These are phyloP conservation scores for Globisporangium nagaii DNA, from an alignment of 352 stramenopile species.

Conservation along the genomic window DNA sequence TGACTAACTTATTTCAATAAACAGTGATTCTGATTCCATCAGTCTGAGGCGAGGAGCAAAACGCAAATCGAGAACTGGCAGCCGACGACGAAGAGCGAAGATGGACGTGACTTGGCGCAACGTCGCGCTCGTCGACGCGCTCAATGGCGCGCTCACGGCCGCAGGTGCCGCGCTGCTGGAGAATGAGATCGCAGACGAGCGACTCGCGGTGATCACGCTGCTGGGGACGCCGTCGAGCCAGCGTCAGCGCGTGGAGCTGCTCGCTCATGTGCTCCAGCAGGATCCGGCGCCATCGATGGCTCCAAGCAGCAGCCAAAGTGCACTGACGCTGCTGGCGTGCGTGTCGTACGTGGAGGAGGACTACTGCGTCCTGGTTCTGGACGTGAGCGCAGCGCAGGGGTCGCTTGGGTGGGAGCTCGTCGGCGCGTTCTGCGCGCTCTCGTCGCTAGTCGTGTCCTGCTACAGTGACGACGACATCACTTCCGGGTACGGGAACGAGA, in stretches of 20 bases:
- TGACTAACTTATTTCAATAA: conserved; percentile 3
- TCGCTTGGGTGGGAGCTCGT: conserved; percentile 14
- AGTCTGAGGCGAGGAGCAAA: background rate
- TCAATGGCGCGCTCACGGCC: conserved; percentile 23
- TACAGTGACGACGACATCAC: conserved; percentile 13
- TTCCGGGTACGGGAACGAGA: background rate
- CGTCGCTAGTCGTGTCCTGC: conserved; percentile 56
- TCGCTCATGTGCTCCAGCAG: conserved; percentile 26
- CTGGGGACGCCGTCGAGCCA: conserved; percentile 30
- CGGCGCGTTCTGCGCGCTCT: conserved; percentile 47
- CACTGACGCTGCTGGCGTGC: conserved; percentile 34
- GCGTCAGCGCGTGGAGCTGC: conserved; percentile 19
- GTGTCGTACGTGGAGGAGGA: conserved; percentile 42
- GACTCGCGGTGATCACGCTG: conserved; percentile 40
- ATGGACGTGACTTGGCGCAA: conserved; percentile 48
- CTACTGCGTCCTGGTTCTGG: conserved; percentile 47
- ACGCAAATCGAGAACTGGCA: background rate
- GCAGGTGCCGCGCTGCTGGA: conserved; percentile 30
- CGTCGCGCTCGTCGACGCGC: conserved; percentile 30
- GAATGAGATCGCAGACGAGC: conserved; percentile 42
- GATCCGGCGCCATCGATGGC: background rate
- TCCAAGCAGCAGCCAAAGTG: conserved; percentile 6
- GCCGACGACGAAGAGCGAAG: background rate
- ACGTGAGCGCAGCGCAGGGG: conserved; percentile 13
- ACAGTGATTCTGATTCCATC: background rate